Percentiles rank a stretch among this genome's conserved stretches.
These are phyloP conservation scores for Claviceps citrina DNA, from an alignment of 2,329 filamentous ascomycete species.

Conservation along the genomic window DNA sequence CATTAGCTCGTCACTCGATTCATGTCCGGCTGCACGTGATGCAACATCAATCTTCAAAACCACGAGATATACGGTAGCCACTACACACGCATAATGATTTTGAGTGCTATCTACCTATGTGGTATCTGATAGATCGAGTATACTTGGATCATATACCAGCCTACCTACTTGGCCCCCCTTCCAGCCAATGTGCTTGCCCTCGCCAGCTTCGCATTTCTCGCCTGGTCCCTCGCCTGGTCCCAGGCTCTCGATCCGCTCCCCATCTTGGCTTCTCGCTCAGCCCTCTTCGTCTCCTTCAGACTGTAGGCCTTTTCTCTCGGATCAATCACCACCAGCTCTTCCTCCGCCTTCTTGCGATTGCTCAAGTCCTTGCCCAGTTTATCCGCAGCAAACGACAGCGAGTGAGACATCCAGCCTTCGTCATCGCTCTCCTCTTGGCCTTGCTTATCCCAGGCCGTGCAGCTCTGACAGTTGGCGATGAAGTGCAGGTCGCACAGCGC, in stretches of 20 bases:
- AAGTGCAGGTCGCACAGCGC: slow-evolving; percentile 86
- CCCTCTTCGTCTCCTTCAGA: slow-evolving; percentile 48
- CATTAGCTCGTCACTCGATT: no score
- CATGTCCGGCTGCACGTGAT: no score
- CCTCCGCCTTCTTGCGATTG: slow-evolving; percentile 81
- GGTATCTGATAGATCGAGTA: no score
- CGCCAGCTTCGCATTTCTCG: slow-evolving; percentile 41
- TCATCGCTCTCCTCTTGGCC: slow-evolving; percentile 44
- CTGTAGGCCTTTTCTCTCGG: slow-evolving; percentile 68
- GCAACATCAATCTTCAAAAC: no score
- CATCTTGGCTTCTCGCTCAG: slow-evolving; percentile 37
- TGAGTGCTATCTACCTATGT: no score
- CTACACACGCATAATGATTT: no score
- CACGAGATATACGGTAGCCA: no score
- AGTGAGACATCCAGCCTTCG: slow-evolving; percentile 72
- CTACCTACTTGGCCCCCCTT: slow-evolving; percentile 35
- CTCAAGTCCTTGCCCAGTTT: slow-evolving; percentile 79
- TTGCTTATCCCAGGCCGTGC: slow-evolving; percentile 64
- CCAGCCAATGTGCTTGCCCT: slow-evolving; percentile 37
- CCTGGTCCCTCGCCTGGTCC: slow-evolving; percentile 33
- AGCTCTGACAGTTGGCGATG: slow-evolving; percentile 88
- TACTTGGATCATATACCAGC: no score
- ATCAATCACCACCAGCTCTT: slow-evolving; percentile 86
- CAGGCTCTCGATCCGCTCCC: slow-evolving; percentile 42
- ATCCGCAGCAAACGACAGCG: slow-evolving; percentile 75